A percentile compares a stretch with the other conserved stretches of the same genome.
Conservation (phyloP, 2,329 filamentous ascomycete genomes). For the Hortaea sp. region DNA sequence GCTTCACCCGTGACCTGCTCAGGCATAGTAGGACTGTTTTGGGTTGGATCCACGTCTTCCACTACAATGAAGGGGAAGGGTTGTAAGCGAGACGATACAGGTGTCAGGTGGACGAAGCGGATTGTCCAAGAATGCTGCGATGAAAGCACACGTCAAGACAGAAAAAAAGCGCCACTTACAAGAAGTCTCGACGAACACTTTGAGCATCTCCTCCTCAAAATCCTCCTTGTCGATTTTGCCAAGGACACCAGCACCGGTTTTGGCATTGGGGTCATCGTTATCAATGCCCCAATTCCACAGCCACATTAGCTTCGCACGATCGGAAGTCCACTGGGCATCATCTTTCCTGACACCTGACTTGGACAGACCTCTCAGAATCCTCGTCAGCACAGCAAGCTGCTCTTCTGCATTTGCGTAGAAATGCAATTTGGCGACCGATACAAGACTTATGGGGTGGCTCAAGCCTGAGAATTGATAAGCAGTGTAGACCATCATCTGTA, state of each 20-base stretch:
- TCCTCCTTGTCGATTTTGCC: slow-evolving; percentile 50
- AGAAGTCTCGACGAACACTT: slow-evolving; percentile 45
- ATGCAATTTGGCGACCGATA: slow-evolving; percentile 46
- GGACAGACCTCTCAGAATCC: slow-evolving; percentile 47
- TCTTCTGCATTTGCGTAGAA: slow-evolving; percentile 55
- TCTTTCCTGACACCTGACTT: slow-evolving; percentile 39
- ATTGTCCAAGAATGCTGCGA: no score
- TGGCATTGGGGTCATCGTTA: slow-evolving; percentile 24
- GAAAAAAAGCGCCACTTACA: slow-evolving; percentile 17
- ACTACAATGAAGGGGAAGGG: slow-evolving; percentile 6
- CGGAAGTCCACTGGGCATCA: slow-evolving; percentile 53
- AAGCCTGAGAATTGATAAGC: slow-evolving; percentile 34
- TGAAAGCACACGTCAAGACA: no score
- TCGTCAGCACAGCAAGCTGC: slow-evolving; percentile 50
- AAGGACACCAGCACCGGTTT: slow-evolving; percentile 39
- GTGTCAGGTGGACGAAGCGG: background rate
- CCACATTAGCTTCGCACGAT: slow-evolving; percentile 60
- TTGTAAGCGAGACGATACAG: background rate
- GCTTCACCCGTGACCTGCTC: slow-evolving; percentile 6
- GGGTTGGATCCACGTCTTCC: slow-evolving; percentile 15
- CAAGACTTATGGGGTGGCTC: slow-evolving; percentile 31
- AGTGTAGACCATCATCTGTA: slow-evolving; percentile 51
- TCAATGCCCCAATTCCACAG: slow-evolving; percentile 60
- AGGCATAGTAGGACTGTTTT: slow-evolving; percentile 7
- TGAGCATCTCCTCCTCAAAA: slow-evolving; percentile 63